These are phyloP conservation scores for Mycosarcoma mackinlayi DNA, from an alignment of 1,284 basidiomycete genomes.

Conservation along the genomic window DNA sequence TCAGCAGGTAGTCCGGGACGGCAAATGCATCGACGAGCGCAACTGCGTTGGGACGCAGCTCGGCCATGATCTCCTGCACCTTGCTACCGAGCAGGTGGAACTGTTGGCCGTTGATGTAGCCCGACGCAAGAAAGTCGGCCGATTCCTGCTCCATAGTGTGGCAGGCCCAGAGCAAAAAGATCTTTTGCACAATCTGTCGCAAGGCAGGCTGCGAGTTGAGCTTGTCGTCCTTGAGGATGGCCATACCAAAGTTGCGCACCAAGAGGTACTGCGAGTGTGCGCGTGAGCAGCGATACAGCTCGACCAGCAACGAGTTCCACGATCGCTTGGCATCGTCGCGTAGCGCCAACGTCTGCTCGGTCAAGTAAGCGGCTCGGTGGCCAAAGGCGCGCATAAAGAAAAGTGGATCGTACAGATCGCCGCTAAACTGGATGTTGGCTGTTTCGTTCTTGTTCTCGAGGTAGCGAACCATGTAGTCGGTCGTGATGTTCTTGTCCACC, in stretches of 20 bases:
- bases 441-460: slow-evolving; percentile 62
- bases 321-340: slow-evolving; percentile 67
- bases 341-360: slow-evolving; percentile 67
- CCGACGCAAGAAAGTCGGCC: slow-evolving; percentile 68
- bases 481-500: slow-evolving; percentile 61
- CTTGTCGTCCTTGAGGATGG: slow-evolving; percentile 67
- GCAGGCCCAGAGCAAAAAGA: slow-evolving; percentile 56
- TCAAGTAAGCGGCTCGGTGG: slow-evolving; percentile 68
- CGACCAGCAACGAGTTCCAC: slow-evolving; percentile 69
- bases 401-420: slow-evolving; percentile 63
- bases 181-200: slow-evolving; percentile 67
- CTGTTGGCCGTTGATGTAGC: slow-evolving; percentile 68
- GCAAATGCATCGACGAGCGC: slow-evolving; percentile 65
- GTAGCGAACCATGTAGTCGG: slow-evolving; percentile 68
- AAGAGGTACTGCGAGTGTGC: slow-evolving; percentile 57
- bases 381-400: slow-evolving; percentile 69
- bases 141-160: slow-evolving; percentile 64
- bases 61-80: slow-evolving; percentile 67
- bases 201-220: slow-evolving; percentile 68
- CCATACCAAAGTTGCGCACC: slow-evolving; percentile 69
- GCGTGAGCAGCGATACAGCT: slow-evolving; percentile 68
- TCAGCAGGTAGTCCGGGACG: slow-evolving; percentile 68
- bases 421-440: slow-evolving; percentile 53
- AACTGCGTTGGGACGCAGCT: slow-evolving; percentile 67
- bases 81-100: slow-evolving; percentile 65